A percentile compares a stretch with the other conserved stretches of the same genome.
Conservation (phyloP, 441 rosid genomes). For the Brassica hybrid region DNA sequence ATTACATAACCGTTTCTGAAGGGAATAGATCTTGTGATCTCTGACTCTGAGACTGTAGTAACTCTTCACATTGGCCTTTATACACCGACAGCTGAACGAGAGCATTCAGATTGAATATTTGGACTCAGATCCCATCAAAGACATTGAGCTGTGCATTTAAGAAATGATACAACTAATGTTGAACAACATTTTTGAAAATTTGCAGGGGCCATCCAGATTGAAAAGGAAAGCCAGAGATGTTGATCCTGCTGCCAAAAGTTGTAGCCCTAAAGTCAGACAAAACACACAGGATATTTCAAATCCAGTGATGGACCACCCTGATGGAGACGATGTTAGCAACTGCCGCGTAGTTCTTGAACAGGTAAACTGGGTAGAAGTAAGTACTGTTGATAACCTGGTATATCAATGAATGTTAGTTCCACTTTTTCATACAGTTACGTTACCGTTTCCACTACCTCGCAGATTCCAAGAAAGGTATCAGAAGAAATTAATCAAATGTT, state of each 20-base stretch:
- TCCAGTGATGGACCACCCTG: slow-evolving; percentile 45
- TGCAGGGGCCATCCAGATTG: slow-evolving; percentile 48
- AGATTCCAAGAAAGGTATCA: slow-evolving; percentile 64
- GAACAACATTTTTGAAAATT: slow-evolving; percentile 40
- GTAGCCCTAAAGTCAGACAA: slow-evolving; percentile 47
- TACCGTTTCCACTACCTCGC: slow-evolving; percentile 44
- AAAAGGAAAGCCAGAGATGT: slow-evolving; percentile 67
- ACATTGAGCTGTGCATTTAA: slow-evolving; percentile 36
- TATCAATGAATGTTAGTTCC: slow-evolving; percentile 14
- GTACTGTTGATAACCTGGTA: slow-evolving; percentile 40
- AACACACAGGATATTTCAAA: slow-evolving; percentile 37
- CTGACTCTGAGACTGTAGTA: slow-evolving; percentile 31
- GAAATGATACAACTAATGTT: slow-evolving; percentile 26
- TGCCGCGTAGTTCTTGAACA: slow-evolving; percentile 43
- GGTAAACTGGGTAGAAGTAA: slow-evolving; percentile 67
- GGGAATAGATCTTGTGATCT: slow-evolving; percentile 27
- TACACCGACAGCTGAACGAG: slow-evolving; percentile 6
- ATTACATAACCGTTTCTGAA: slow-evolving; percentile 8
- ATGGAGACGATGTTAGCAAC: slow-evolving; percentile 43
- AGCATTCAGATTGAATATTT: slow-evolving; percentile 32
- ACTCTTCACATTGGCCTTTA: slow-evolving; percentile 33
- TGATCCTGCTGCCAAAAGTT: slow-evolving; percentile 42
- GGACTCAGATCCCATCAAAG: slow-evolving; percentile 40
- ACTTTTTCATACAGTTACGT: slow-evolving; percentile 17
- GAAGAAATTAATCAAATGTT: slow-evolving; percentile 55